Conservation (phyloP, 495 filamentous ascomycete species). For the Aspergillus baeticus region DNA sequence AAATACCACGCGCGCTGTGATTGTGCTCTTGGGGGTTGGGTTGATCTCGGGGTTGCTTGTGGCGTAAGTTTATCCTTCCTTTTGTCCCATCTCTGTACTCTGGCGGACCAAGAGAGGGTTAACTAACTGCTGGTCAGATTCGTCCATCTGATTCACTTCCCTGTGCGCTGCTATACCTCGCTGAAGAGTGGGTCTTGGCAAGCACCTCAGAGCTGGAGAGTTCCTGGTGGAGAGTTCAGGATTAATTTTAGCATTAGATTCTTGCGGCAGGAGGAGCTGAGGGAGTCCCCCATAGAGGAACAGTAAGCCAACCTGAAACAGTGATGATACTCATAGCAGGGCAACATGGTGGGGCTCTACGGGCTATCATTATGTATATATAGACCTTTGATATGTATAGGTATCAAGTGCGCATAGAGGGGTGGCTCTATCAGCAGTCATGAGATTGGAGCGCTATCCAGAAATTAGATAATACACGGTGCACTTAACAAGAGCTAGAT, state of each 20-base stretch:
- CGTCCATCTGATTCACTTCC: conserved; percentile 1
- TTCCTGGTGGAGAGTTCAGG: conserved; percentile 7
- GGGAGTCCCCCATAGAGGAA: not conserved
- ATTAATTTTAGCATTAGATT: conserved; percentile 11
- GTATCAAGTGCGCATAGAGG: too few species aligned
- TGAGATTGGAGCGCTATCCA: not conserved
- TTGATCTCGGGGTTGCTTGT: not conserved
- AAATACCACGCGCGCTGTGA: not conserved
- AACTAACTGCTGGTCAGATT: not conserved
- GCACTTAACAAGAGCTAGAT: conserved; percentile 14
- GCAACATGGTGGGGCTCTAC: too few species aligned
- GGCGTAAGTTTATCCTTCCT: not conserved
- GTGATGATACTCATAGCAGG: too few species aligned
- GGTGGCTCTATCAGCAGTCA: not conserved
- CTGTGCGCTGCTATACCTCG: not conserved
- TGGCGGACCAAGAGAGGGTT: too few species aligned
- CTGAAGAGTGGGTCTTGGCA: not conserved
- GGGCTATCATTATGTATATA: too few species aligned
- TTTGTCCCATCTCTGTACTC: not conserved
- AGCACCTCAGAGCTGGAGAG: not conserved
- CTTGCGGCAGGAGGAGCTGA: not conserved
- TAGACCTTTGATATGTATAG: too few species aligned
- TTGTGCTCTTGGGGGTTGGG: not conserved
- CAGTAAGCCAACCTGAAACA: not conserved
- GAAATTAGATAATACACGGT: conserved; percentile 19